Percentiles rank a stretch among this genome's conserved stretches.
These are phyloP conservation scores for Nigrospora oryzae DNA, from an alignment of 2,329 filamentous ascomycete species.

Conservation along the genomic window DNA sequence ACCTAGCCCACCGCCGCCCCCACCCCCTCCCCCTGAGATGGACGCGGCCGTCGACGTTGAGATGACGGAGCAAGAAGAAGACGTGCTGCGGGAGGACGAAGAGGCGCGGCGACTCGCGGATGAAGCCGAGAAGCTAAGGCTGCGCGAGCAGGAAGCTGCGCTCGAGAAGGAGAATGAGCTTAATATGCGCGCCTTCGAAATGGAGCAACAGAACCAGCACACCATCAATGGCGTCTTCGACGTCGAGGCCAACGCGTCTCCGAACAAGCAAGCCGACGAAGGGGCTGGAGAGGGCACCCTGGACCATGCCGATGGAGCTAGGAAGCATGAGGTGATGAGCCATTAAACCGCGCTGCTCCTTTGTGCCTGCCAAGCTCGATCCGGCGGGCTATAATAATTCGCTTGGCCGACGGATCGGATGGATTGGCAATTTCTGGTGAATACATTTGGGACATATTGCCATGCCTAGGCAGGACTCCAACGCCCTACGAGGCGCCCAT, in stretches of 20 bases:
- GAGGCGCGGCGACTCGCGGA: slow-evolving; percentile 44
- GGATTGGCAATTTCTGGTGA: too few species aligned
- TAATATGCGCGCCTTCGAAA: slow-evolving; percentile 25
- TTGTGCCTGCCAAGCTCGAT: too few species aligned
- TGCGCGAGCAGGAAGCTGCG: slow-evolving; percentile 24
- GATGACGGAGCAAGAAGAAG: slow-evolving; percentile 36
- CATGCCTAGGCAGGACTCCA: too few species aligned
- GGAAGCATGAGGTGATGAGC: slow-evolving; percentile 18
- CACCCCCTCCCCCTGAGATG: slow-evolving; percentile 37
- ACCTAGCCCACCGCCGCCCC: slow-evolving; percentile 28
- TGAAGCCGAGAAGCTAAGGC: slow-evolving; percentile 27
- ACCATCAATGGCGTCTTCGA: slow-evolving; percentile 9
- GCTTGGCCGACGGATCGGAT: too few species aligned
- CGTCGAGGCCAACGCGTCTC: slow-evolving; percentile 1
- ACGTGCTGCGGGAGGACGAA: slow-evolving; percentile 42
- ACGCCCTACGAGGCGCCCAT: too few species aligned
- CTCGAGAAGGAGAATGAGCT: slow-evolving; percentile 28
- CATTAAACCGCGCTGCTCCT: slow-evolving; percentile 8
- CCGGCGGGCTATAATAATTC: too few species aligned
- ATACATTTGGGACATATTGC: too few species aligned
- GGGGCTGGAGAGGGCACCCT: slow-evolving; percentile 5
- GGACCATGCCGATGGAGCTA: slow-evolving; percentile 5
- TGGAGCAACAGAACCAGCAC: slow-evolving; percentile 19
- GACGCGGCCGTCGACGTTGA: slow-evolving; percentile 22
- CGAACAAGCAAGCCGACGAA: slow-evolving; percentile 2